These are phyloP conservation scores for Lasiosphaeria hispida DNA, from an alignment of 495 filamentous ascomycete species.

Conservation along the genomic window DNA sequence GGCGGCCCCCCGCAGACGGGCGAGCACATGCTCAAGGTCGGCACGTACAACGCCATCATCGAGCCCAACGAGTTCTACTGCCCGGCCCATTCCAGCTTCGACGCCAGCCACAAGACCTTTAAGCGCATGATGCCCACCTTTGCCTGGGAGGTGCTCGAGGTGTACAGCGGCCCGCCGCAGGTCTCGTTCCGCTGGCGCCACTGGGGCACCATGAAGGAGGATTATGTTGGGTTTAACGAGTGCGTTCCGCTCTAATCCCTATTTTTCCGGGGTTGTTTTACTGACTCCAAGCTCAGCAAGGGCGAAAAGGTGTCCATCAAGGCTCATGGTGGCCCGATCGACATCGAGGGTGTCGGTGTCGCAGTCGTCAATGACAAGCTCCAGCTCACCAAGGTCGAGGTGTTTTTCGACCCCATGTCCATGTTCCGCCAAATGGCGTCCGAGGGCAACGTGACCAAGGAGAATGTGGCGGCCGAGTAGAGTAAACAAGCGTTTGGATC, in stretches of 20 bases:
- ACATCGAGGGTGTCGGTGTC: constrained; percentile 53
- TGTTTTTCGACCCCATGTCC: constrained; percentile 62
- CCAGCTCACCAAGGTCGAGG: constrained; percentile 54
- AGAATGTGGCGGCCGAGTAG: not conserved
- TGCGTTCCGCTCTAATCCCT: constrained; percentile 28
- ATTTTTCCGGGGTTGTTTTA: not conserved
- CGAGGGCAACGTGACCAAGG: constrained; percentile 9
- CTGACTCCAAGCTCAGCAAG: constrained; percentile 34
- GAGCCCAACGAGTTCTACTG: constrained; percentile 60
- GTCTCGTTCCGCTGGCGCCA: constrained; percentile 64
- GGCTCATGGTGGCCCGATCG: constrained; percentile 50
- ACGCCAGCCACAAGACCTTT: constrained; percentile 62
- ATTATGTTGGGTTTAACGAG: constrained; percentile 62
- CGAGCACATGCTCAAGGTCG: constrained; percentile 64
- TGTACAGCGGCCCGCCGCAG: constrained; percentile 58
- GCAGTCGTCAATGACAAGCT: constrained; percentile 59
- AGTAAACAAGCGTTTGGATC: not conserved
- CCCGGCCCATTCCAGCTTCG: constrained; percentile 56
- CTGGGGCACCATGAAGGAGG: constrained; percentile 63
- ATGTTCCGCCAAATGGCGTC: constrained; percentile 65
- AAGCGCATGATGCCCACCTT: constrained; percentile 70
- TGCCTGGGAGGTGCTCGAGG: constrained; percentile 67
- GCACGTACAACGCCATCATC: constrained; percentile 68
- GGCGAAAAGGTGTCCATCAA: constrained; percentile 59
- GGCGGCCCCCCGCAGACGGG: constrained; percentile 52